Conservation (phyloP, 2,329 filamentous ascomycete genomes). For the Trichoderma aggressivum region DNA sequence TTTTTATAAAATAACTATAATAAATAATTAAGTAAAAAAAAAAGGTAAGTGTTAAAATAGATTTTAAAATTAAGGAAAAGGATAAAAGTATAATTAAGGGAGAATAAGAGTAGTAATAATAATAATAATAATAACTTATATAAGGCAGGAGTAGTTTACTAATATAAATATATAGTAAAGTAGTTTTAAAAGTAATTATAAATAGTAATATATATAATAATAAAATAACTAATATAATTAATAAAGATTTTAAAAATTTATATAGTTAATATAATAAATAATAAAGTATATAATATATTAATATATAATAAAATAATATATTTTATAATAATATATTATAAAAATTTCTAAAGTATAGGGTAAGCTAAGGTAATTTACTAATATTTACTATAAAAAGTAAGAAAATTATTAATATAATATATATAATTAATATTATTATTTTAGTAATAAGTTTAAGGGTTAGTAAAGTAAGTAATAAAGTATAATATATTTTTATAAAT, state of each 20-base stretch:
- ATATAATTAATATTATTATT: neutral
- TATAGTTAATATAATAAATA: neutral
- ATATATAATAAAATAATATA: neutral
- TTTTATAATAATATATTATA: constrained; percentile 13
- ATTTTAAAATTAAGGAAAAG: neutral
- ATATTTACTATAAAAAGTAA: neutral
- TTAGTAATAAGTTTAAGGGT: neutral
- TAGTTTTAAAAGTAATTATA: neutral
- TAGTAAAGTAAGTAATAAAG: neutral
- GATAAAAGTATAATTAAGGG: neutral
- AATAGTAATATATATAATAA: neutral
- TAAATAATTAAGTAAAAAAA: neutral
- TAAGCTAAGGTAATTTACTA: neutral
- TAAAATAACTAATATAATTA: neutral
- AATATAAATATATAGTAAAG: neutral
- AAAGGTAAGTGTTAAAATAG: neutral
- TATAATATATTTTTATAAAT: neutral
- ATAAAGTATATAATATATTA: neutral
- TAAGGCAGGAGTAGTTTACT: neutral
- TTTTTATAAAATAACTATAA: neutral
- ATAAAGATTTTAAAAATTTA: neutral
- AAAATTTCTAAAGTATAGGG: neutral
- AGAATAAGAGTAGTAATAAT: too few relatives aligned
- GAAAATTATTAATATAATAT: neutral
- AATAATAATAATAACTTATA: neutral